Conservation (phyloP, 768 basidiomycete genomes). For the Boletus speciosus region DNA sequence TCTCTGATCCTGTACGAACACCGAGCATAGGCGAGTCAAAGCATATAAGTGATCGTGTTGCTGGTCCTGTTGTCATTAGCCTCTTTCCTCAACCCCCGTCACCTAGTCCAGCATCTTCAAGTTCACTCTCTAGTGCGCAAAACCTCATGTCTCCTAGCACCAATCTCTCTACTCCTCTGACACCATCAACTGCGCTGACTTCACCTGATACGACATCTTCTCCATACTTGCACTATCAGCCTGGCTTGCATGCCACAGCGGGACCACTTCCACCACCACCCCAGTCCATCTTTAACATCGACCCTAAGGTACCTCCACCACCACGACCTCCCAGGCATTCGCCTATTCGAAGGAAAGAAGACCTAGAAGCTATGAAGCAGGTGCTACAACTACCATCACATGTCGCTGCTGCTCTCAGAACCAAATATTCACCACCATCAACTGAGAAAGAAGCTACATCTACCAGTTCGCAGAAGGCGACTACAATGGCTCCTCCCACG, state of each 20-base stretch:
- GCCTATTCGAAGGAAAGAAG: constrained; percentile 45
- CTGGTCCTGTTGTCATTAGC: constrained; percentile 57
- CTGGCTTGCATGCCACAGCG: constrained; percentile 66
- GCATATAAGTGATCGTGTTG: constrained; percentile 56
- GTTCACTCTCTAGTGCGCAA: constrained; percentile 27
- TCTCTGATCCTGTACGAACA: constrained; percentile 40
- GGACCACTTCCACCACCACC: constrained; percentile 74
- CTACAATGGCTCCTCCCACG: not conserved
- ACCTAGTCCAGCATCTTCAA: constrained; percentile 25
- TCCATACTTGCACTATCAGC: constrained; percentile 58
- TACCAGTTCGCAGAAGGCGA: constrained; percentile 28
- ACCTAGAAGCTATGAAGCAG: constrained; percentile 57
- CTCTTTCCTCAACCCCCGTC: constrained; percentile 36
- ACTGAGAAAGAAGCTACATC: constrained; percentile 21
- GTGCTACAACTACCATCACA: constrained; percentile 57
- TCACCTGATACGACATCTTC: constrained; percentile 31
- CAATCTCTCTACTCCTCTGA: constrained; percentile 21
- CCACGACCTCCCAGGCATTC: constrained; percentile 64
- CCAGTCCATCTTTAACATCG: constrained; percentile 48
- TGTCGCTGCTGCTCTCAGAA: constrained; percentile 42
- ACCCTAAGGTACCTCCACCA: constrained; percentile 46
- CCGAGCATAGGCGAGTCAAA: constrained; percentile 63
- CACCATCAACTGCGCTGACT: constrained; percentile 25
- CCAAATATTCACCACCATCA: constrained; percentile 19
- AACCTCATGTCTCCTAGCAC: constrained; percentile 28